A percentile compares a stretch with the other conserved stretches of the same genome.
phyloP scores from a whole-genome alignment of 495 filamentous ascomycete genomes.

The Penicillium chermesinum region DNA sequence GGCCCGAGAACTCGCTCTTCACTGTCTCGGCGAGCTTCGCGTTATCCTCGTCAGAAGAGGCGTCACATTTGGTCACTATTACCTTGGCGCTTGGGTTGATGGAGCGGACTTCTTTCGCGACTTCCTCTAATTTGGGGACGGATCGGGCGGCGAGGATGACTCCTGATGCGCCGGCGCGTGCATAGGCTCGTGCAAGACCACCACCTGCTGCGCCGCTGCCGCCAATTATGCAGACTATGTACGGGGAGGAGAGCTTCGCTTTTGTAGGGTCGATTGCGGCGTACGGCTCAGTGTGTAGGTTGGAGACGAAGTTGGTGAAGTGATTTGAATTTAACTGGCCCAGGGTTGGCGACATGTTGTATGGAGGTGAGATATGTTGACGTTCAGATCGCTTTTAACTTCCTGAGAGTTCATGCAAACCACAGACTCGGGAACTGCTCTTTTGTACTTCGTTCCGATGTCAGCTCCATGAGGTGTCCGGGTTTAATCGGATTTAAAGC shows the following conservation, averaged over 20 bases:
- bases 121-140: slow-evolving; percentile 20
- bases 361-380: too few species aligned
- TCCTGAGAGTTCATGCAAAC: too few species aligned
- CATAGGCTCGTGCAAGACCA: slow-evolving; percentile 38
- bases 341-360: slow-evolving; percentile 5
- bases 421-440: too few species aligned
- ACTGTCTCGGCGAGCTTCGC: slow-evolving; percentile 26
- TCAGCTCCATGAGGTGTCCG: neutral
- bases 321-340: slow-evolving; percentile 12
- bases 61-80: slow-evolving; percentile 26
- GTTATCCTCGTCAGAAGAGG: slow-evolving; percentile 34
- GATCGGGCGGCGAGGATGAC: slow-evolving; percentile 40
- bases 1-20: slow-evolving; percentile 20
- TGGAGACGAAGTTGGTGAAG: slow-evolving; percentile 14
- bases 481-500: neutral
- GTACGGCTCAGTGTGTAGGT: slow-evolving; percentile 41
- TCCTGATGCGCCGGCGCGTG: slow-evolving; percentile 31
- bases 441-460: too few species aligned
- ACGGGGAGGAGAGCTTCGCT: slow-evolving; percentile 27
- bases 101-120: slow-evolving; percentile 22
- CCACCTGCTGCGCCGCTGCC: slow-evolving; percentile 41
- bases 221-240: slow-evolving; percentile 43
- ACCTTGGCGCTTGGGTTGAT: slow-evolving; percentile 27
- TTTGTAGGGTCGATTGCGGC: slow-evolving; percentile 33
- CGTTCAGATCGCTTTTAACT: too few species aligned